phyloP scores from a whole-genome alignment of 2,329 filamentous ascomycete species.

The Xylariales sp. region DNA sequence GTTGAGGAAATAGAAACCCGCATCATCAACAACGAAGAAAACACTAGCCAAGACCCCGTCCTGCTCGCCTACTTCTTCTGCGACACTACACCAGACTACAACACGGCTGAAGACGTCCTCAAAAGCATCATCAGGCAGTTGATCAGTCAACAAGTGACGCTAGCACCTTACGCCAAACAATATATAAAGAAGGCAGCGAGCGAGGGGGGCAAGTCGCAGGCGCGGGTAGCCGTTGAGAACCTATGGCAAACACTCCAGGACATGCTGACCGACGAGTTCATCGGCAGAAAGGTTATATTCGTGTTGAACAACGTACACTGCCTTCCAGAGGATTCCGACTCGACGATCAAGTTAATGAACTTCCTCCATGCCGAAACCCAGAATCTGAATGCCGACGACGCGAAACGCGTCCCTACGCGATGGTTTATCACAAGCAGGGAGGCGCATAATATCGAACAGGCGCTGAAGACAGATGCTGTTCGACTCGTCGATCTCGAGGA shows the following conservation, averaged over 20 bases:
- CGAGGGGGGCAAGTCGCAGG: conserved; percentile 46
- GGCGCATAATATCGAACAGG: conserved; percentile 49
- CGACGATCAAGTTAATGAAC: conserved; percentile 52
- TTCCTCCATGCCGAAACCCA: conserved; percentile 50
- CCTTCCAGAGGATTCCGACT: conserved; percentile 52
- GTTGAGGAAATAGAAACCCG: conserved; percentile 52
- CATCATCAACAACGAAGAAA: conserved; percentile 40
- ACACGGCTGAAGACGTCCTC: conserved; percentile 55
- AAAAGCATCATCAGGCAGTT: conserved; percentile 56
- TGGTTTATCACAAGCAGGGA: conserved; percentile 57
- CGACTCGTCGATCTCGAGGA: conserved; percentile 54
- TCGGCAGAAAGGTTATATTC: conserved; percentile 54
- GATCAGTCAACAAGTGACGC: conserved; percentile 49
- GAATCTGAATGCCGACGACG: conserved; percentile 39
- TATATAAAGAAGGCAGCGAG: conserved; percentile 50
- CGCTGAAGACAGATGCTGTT: conserved; percentile 46
- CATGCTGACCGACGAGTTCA: conserved; percentile 54
- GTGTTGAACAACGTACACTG: conserved; percentile 56
- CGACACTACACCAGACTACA: conserved; percentile 53
- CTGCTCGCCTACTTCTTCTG: conserved; percentile 58
- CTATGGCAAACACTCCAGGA: conserved; percentile 57
- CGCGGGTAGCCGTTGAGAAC: conserved; percentile 53
- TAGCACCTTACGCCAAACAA: conserved; percentile 53
- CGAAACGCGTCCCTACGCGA: conserved; percentile 47
- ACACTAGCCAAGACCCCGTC: conserved; percentile 44